Base-by-base conservation (phyloP, 108 stramenopile species). In the Skeletonema tropicum region DNA sequence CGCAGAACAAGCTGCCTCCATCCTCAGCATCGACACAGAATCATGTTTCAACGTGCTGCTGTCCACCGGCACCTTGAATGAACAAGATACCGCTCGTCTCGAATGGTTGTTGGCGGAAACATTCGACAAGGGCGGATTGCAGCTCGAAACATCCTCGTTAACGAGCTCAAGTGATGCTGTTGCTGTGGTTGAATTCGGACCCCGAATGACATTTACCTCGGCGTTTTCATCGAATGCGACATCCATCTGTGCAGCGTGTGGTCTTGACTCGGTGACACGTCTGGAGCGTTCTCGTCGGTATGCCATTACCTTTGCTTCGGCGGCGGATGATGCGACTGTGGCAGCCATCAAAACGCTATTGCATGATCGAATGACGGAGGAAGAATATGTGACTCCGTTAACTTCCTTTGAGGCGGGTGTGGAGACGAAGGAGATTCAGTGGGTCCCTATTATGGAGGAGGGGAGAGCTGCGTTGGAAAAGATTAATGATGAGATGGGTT, bases 281-380 rank as follows among this genome's bases (percentile, higher is more conserved):
- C 71, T 98, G 31, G 99, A 99, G 88, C 84, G 94, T 23, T 92
- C 92, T 8, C 71, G 84, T 21, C 83, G 98, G 3, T 98, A 96
- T 74, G 65, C 71, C 25, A 81, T 96, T 62, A 29, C 19, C 11
- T 65, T 85, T 41, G 19, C 73, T 7, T 46, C 42, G 14, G 39
- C 66, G 38, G 58, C 74, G 21, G 62, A 74, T 48, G 74, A 66
- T 2, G 68, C 76, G 31, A 87, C 83, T 8, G 45, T 82, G 8
- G 64, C 59, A 19, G 84, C 78, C 38, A 35, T 99, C 9, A 83
- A 86, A 71, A 65, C 55, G 1, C 74, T 85, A 66, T 58, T 99
- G 64, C 97, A 98, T 74, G 99, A 99, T 84, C 91, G 97, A 59
- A 99, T 99, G 99, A 99, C 99, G 31, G 98, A 99, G 87, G 90